phyloP scores from a whole-genome alignment of 2,329 filamentous ascomycete genomes.

The Beauveria sp. region DNA sequence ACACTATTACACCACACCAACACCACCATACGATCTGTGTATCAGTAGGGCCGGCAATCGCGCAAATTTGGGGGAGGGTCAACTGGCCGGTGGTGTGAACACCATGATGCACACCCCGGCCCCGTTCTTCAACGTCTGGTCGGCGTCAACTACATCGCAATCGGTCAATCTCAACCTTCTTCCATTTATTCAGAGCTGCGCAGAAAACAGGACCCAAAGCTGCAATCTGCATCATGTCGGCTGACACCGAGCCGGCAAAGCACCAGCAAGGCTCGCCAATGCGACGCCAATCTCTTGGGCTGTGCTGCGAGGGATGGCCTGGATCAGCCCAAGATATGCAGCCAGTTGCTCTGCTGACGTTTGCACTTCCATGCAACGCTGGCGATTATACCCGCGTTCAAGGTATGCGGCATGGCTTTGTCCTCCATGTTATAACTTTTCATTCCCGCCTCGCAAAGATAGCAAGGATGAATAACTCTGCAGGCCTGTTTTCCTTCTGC shows the following conservation, averaged over 20 bases:
- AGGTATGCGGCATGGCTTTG: neutral
- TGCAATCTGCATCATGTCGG: neutral
- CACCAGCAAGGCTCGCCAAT: neutral
- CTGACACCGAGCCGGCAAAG: neutral
- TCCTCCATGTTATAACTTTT: neutral
- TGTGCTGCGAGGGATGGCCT: neutral
- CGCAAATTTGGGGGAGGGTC: neutral
- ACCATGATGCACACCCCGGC: constrained; percentile 5
- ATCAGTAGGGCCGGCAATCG: neutral
- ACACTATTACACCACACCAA: neutral
- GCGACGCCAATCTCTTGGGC: neutral
- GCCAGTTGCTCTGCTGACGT: constrained; percentile 3
- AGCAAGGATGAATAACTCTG: neutral
- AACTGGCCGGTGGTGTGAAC: neutral
- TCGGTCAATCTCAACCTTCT: neutral
- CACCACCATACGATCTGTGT: neutral
- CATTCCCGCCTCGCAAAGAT: neutral
- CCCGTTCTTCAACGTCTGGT: neutral
- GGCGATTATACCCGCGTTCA: neutral
- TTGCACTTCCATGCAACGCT: neutral
- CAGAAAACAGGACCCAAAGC: neutral
- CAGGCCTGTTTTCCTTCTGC: neutral
- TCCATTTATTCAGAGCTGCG: neutral
- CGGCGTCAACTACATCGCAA: neutral
- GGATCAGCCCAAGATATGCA: neutral